Base-by-base conservation (phyloP, 345 rosid species). In the Aegle marmelos region DNA sequence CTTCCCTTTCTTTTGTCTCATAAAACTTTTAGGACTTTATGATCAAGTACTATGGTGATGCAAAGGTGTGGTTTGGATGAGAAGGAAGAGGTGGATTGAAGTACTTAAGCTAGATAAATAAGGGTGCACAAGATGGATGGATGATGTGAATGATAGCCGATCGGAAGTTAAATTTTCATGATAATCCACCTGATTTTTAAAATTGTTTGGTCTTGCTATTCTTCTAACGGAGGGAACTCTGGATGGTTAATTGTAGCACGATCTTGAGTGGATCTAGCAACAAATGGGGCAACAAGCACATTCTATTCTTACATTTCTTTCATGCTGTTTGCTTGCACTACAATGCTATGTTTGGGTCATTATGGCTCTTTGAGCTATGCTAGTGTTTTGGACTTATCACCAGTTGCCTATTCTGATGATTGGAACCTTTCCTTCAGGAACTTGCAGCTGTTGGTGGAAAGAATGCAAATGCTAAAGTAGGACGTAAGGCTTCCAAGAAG, bases 371-470 rank as follows among this genome's bases (percentile, higher is more conserved):
- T 45, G 4, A 3, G 22, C 50, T 30, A 5, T 31, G 19, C 17
- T 4, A 66, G 48, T 37, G 53, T 34, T 69, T 37, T 65, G 6
- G 39, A 50, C 65, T 64, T 70, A 37, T 76, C 22, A 21, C 62
- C 13, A 45, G 48, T 70, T 72, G 75, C 33, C 25, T 65, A 13
- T 68, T 70, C 22, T 82, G 41, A 82, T 78, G 58, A 39, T 75
- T 59, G 68, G 50, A 27, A 30, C 63, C 27, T 68, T 58, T 75
- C 60, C 31, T 28, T 17, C 85, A 96, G 99, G 99, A 97, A 83
- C 90, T 93, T 76, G 89, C 90, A 41, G 94, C 94, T 68, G 87
- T 82, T 74, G 97, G 92, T 79, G 98, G 93, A 72, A 97, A 89
- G 86, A 90, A 79, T 79, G 64, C 89, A 58, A 90, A 74, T 78